phyloP scores from a whole-genome alignment of 1,139 yeast genomes.

The Protomyces inundatus region DNA sequence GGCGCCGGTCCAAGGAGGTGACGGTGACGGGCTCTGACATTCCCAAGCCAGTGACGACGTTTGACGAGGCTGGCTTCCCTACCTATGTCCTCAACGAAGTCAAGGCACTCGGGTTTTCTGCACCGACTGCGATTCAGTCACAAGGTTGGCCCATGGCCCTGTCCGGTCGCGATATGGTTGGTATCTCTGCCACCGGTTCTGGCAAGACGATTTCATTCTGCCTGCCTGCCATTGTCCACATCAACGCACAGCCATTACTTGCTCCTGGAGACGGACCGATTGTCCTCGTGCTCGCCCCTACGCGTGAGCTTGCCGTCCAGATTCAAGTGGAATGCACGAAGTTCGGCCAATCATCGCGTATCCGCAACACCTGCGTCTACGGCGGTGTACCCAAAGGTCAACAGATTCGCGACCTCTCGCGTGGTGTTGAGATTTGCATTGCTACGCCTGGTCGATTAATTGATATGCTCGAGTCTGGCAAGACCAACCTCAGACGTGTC shows the following conservation, averaged over 20 bases:
- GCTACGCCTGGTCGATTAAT: constrained; percentile 98
- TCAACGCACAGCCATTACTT: constrained; percentile 93
- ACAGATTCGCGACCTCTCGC: constrained; percentile 87
- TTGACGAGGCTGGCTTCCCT: constrained; percentile 55
- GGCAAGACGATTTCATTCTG: constrained; percentile 97
- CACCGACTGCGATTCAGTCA: constrained; percentile 93
- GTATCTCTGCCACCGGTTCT: constrained; percentile 97
- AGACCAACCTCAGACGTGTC: constrained; percentile 91
- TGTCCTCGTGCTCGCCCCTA: constrained; percentile 92
- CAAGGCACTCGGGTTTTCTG: constrained; percentile 84
- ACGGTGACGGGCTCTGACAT: constrained; percentile 73
- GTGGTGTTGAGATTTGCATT: constrained; percentile 92
- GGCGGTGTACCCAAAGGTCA: constrained; percentile 99
- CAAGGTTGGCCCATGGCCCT: constrained; percentile 99
- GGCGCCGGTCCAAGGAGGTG: constrained; percentile 84
- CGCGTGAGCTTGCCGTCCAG: constrained; percentile 98
- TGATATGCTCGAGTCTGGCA: constrained; percentile 92
- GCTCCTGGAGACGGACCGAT: constrained; percentile 95
- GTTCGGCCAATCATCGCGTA: constrained; percentile 85
- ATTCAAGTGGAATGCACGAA: constrained; percentile 93
- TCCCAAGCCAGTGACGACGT: constrained; percentile 88
- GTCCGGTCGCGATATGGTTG: constrained; percentile 97
- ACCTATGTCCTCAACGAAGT: constrained; percentile 85
- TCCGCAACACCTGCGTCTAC: constrained; percentile 94
- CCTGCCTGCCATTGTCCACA: constrained; percentile 93